Conservation (phyloP, 2,329 filamentous ascomycete species). For the Microsporum ferrugineum region DNA sequence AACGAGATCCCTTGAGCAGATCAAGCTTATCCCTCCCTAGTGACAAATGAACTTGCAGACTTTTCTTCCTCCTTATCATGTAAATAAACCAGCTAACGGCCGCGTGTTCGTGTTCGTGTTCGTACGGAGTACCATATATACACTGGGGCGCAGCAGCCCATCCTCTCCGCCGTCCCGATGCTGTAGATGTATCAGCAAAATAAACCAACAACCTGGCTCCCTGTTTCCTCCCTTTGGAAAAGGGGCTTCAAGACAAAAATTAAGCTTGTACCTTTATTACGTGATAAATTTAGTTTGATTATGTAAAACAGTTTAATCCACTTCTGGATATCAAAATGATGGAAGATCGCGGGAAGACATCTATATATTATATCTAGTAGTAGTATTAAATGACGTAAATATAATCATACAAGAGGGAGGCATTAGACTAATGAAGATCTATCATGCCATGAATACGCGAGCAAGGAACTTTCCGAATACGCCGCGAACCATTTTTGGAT, state of each 20-base stretch:
- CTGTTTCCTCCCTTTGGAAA: neutral
- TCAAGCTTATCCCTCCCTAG: neutral
- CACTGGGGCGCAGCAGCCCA: neutral
- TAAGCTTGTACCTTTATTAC: neutral
- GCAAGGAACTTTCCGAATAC: slow-evolving; percentile 53
- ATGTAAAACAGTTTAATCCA: neutral
- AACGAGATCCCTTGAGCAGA: neutral
- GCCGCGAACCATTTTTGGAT: slow-evolving; percentile 52
- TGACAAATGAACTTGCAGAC: neutral
- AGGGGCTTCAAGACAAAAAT: neutral
- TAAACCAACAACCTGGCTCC: neutral
- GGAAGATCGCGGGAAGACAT: neutral
- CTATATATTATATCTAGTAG: neutral
- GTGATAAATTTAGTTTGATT: neutral
- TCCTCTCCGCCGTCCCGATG: neutral
- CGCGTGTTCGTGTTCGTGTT: neutral
- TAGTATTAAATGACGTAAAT: neutral
- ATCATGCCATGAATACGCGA: slow-evolving; percentile 32
- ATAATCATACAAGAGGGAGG: neutral
- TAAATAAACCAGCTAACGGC: neutral
- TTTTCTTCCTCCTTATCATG: neutral
- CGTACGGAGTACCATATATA: neutral
- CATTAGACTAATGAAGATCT: neutral
- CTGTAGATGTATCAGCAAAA: neutral
- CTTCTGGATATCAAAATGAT: neutral